phyloP scores from a whole-genome alignment of 2,329 filamentous ascomycete species.

The Cordyceps fumosorosea region DNA sequence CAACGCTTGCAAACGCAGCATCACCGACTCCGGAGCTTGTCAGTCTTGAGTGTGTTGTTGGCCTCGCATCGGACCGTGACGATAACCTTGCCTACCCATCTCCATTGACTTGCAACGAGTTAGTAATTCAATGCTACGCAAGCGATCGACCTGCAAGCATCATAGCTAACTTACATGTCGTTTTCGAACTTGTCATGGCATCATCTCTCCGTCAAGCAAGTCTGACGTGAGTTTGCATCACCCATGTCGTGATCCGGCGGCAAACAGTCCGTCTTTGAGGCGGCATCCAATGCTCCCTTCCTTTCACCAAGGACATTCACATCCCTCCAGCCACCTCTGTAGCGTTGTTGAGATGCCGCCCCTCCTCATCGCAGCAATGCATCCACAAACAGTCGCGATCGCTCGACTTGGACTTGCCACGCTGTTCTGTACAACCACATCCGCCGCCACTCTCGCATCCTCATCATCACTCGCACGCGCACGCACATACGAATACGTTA shows the following conservation, averaged over 20 bases:
- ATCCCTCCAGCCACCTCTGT: not conserved
- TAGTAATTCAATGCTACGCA: too few species aligned
- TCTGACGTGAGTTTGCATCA: not conserved
- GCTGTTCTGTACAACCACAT: not conserved
- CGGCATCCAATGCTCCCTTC: not conserved
- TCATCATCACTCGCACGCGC: not conserved
- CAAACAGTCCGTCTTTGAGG: not conserved
- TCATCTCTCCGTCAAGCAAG: not conserved
- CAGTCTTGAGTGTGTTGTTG: too few species aligned
- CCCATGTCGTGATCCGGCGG: slow-evolving; percentile 2
- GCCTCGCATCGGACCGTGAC: not conserved
- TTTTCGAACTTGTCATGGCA: not conserved
- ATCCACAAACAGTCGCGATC: not conserved
- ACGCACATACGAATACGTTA: not conserved
- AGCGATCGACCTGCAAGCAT: too few species aligned
- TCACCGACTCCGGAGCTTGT: slow-evolving; percentile 6
- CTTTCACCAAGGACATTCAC: not conserved
- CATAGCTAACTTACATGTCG: too few species aligned
- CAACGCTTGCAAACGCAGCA: slow-evolving; percentile 2
- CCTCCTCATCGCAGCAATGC: not conserved
- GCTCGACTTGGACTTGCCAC: not conserved
- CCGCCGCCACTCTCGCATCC: not conserved
- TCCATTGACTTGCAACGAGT: too few species aligned
- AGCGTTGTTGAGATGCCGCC: not conserved
- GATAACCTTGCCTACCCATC: too few species aligned